Base-by-base conservation (phyloP, 495 filamentous ascomycete genomes). In the Acidiella bohemica region DNA sequence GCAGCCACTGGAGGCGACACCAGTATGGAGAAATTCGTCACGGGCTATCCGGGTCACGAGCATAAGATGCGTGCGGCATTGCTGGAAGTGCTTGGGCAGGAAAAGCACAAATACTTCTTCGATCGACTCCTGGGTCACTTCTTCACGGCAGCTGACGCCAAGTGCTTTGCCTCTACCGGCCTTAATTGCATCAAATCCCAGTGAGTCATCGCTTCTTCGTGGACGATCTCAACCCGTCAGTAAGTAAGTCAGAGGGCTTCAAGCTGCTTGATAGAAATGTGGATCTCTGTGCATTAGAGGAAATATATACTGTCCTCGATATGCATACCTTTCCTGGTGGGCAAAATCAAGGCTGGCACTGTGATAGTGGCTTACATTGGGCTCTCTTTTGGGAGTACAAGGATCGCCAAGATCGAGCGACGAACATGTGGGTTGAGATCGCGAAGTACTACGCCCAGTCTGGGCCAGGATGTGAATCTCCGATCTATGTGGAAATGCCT, bases 261-360 rank as follows among this genome's bases (percentile, higher is more conserved):
- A 66, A 68, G 27, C 66, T 69, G 32, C 45, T 80, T 9, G 75
- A 80, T 51, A 62, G 73, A 14, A 66, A 79, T 12, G 57, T 79
- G 34, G 59, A 74, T 11, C 50, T 70, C 26, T 80, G 76, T 41
- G 68, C 72, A 19, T 54, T 59, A 20, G 41, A 73, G 12, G 65
- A 64, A 12, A 65, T 80, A 36, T 78, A 78, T 50, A 73, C 68
- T 16, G 40, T 40, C 28, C 14, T 39, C 12, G 75, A 78, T 50
- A 63, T 80, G 62, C 76, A 79, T 51, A 64, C 75, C 14, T 67
- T 65, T 3, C 76, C 76, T 5, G 75, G 76, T 3, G 73, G 73
- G 3, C 76, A 80, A 47, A 78, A 78, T 44, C 66, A 62, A 20
- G 76, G 75, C 48, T 79, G 76, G 76, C 76, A 80, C 51, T 67